Evolutionary conservation across 371 early-diverging fungal genomes (phyloP), one percentile per base, ranked within the genome.

Genomic region (Entomophthora muscae): DNA sequence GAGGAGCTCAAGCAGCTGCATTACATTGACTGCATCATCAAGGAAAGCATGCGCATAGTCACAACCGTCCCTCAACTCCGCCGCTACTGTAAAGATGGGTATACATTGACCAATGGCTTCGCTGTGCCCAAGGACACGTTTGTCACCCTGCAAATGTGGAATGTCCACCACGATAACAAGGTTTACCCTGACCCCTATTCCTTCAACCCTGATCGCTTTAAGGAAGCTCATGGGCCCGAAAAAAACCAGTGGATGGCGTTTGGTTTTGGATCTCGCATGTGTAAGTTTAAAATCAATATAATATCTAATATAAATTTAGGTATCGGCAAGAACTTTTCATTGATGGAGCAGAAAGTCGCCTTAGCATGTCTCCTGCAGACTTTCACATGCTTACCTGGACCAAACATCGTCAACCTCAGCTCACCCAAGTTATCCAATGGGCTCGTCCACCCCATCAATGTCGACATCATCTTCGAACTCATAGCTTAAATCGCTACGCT

Each of bases 161-260:
- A 22, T 7, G 32, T 31, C 1, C 58, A 58, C 3, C 32, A 72
- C 63, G 70, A 72, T 52, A 72, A 75, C 17, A 63, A 70, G 26
- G 64, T 71, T 52, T 78, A 73, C 64, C 63, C 66, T 0, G 55
- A 75, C 10, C 75, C 78, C 1, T 65, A 76, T 0, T 54, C 56
- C 24, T 80, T 79, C 52, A 66, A 72, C 17, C 82, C 81, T 2
- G 77, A 77, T n/a, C 68, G 81, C 29, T 82, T 78, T 73, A 29
- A 30, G n/a, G 63, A 56, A n/a, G 17, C 57, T 3, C 42, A 65
- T 28, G 52, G 64, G 54, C 27, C 33, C 51, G 67, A 53, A 24
- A 31, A 26, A 13, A 10, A 28, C 1, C 17, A 3, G 2, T 63
- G 63, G 63, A 52, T 63, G 24, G 33, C 59, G 33, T 59, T 59